A percentile compares a stretch with the other conserved stretches of the same genome.
These are phyloP conservation scores for Kwoniella sp. DNA, from an alignment of 768 basidiomycete genomes.

Conservation along the genomic window DNA sequence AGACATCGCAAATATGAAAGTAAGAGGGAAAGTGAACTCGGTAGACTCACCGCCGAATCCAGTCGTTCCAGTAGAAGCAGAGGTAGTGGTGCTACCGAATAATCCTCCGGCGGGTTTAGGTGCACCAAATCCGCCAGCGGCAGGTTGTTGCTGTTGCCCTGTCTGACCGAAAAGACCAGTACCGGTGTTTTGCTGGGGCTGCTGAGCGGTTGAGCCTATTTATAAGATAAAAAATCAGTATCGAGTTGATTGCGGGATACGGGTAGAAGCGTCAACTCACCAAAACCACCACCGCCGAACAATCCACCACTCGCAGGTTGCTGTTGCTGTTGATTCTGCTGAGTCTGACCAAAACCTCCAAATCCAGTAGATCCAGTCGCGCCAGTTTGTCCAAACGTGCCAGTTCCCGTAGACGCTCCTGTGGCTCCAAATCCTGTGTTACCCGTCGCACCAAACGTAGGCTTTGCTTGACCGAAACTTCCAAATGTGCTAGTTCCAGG, in stretches of 20 bases:
- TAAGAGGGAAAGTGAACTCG: too few relatives aligned
- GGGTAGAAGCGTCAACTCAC: constrained; percentile 20
- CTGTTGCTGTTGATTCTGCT: constrained; percentile 55
- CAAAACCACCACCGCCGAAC: constrained; percentile 40
- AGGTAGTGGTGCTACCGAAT: constrained; percentile 32
- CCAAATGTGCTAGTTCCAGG: constrained; percentile 54
- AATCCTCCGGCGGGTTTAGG: constrained; percentile 31
- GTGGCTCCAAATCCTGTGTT: constrained; percentile 27
- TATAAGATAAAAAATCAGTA: neutral
- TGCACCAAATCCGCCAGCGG: constrained; percentile 43
- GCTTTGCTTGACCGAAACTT: constrained; percentile 33
- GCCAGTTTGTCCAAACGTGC: constrained; percentile 47
- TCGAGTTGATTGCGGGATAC: too few relatives aligned
- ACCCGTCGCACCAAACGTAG: constrained; percentile 41
- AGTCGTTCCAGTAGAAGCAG: constrained; percentile 16
- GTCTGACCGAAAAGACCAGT: constrained; percentile 52
- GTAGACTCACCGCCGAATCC: constrained; percentile 32
- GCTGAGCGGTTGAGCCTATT: constrained; percentile 13
- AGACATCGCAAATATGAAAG: neutral
- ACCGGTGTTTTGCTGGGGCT: constrained; percentile 26
- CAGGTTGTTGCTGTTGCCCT: constrained; percentile 30
- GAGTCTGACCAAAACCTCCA: constrained; percentile 46
- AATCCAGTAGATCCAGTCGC: constrained; percentile 45
- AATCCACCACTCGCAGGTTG: constrained; percentile 42
- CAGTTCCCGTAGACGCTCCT: constrained; percentile 13